Percentiles rank a stretch among this genome's conserved stretches.
Conservation (phyloP, 768 basidiomycete genomes). For the Agaricus sinodeliciosus region DNA sequence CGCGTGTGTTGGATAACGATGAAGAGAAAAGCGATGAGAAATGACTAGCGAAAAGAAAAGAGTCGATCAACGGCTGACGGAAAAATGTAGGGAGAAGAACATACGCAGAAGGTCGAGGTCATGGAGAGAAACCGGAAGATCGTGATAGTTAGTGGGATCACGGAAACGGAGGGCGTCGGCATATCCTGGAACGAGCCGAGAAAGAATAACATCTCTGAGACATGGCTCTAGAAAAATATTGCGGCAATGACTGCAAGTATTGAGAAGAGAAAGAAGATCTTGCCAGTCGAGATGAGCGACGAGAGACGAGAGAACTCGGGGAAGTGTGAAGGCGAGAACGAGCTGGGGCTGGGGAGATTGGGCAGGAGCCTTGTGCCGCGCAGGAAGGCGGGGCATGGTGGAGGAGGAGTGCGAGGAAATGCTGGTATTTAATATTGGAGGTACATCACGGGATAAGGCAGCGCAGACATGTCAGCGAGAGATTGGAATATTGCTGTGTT, state of each 20-base stretch:
- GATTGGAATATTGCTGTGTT: background rate
- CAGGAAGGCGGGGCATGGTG: background rate
- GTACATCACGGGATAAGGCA: no score
- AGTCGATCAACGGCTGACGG: slow-evolving; percentile 7
- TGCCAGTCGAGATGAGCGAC: slow-evolving; percentile 31
- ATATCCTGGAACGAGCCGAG: slow-evolving; percentile 56
- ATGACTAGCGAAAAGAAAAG: slow-evolving; percentile 36
- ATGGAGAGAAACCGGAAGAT: slow-evolving; percentile 45
- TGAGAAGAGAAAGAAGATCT: slow-evolving; percentile 31
- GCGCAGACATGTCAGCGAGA: no score
- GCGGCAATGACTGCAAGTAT: slow-evolving; percentile 27
- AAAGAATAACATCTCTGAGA: slow-evolving; percentile 33
- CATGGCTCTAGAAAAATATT: slow-evolving; percentile 21
- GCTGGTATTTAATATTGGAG: no score
- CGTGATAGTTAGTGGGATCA: slow-evolving; percentile 32
- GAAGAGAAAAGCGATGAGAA: slow-evolving; percentile 58
- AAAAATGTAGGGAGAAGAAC: slow-evolving; percentile 16
- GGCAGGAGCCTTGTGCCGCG: background rate
- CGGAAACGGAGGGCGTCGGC: slow-evolving; percentile 32
- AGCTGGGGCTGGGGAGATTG: slow-evolving; percentile 12
- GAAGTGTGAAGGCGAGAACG: slow-evolving; percentile 14
- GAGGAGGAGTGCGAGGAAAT: background rate
- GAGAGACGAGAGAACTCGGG: slow-evolving; percentile 20
- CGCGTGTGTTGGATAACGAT: slow-evolving; percentile 67
- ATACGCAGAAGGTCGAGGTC: slow-evolving; percentile 63